phyloP scores from a whole-genome alignment of 2,329 filamentous ascomycete genomes.

The Clarireedia hainanense region DNA sequence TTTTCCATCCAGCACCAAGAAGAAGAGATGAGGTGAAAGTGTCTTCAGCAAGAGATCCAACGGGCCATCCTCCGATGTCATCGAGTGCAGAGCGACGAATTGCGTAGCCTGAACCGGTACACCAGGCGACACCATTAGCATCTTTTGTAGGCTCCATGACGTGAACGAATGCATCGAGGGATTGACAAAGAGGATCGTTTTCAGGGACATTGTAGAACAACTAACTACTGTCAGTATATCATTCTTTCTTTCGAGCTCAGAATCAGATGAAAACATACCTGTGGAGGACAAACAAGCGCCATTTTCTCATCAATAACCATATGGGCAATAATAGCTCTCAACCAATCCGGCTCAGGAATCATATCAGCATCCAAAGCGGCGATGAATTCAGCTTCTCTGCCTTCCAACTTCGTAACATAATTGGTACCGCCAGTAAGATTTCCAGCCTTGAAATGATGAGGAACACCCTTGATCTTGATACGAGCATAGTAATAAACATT shows the following conservation, averaged over 20 bases:
- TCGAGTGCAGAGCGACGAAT: conserved; percentile 51
- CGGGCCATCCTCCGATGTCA: conserved; percentile 53
- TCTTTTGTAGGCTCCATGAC: conserved; percentile 41
- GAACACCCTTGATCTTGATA: conserved; percentile 24
- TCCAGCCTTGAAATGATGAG: conserved; percentile 54
- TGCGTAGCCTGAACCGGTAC: conserved; percentile 56
- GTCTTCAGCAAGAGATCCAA: conserved; percentile 53
- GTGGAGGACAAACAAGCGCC: conserved; percentile 51
- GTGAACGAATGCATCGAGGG: conserved; percentile 51
- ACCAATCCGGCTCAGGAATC: conserved; percentile 55
- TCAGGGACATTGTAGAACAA: conserved; percentile 55
- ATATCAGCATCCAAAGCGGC: conserved; percentile 61
- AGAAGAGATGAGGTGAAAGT: conserved; percentile 51
- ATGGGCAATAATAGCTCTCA: conserved; percentile 52
- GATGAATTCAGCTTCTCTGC: conserved; percentile 42
- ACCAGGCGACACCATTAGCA: conserved; percentile 47
- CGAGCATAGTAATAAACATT: conserved; percentile 45
- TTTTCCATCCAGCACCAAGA: conserved; percentile 54
- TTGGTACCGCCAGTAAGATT: conserved; percentile 55
- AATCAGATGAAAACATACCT: conserved; percentile 27
- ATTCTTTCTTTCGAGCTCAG: no score
- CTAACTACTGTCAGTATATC: conserved; percentile 14
- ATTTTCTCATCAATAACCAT: conserved; percentile 47
- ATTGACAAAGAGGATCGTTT: conserved; percentile 47
- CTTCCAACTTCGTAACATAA: conserved; percentile 41